phyloP scores from a whole-genome alignment of 345 rosid genomes.

The Balakata baccata region DNA sequence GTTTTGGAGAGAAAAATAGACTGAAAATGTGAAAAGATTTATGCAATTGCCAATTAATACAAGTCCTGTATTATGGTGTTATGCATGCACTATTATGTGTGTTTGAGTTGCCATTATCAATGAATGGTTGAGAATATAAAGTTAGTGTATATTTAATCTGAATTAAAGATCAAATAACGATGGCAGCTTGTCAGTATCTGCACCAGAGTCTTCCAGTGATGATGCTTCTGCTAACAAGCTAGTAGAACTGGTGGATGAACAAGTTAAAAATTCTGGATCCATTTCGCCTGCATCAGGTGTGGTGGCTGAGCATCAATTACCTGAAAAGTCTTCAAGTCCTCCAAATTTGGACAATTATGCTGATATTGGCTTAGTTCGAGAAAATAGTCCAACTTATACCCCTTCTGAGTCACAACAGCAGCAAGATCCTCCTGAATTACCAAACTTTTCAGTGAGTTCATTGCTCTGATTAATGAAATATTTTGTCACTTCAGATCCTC shows the following conservation, averaged over 20 bases:
- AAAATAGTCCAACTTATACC: slow-evolving; percentile 49
- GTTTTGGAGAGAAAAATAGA: not conserved
- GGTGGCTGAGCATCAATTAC: slow-evolving; percentile 50
- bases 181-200: slow-evolving; percentile 50
- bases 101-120: not conserved
- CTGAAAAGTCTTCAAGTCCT: slow-evolving; percentile 53
- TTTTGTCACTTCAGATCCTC: not conserved
- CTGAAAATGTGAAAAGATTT: not conserved
- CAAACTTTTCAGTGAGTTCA: slow-evolving; percentile 56
- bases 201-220: slow-evolving; percentile 42
- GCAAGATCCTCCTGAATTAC: slow-evolving; percentile 60
- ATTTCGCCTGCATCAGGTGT: slow-evolving; percentile 55
- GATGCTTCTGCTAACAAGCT: slow-evolving; percentile 43
- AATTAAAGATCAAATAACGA: slow-evolving; percentile 11
- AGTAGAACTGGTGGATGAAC: slow-evolving; percentile 46
- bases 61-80: not conserved
- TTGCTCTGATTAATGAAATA: not conserved
- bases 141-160: not conserved
- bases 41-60: too few species aligned
- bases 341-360: slow-evolving; percentile 51
- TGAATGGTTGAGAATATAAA: not conserved
- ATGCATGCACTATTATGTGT: not conserved
- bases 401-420: slow-evolving; percentile 60
- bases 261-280: slow-evolving; percentile 51
- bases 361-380: slow-evolving; percentile 54